A percentile compares a stretch with the other conserved stretches of the same genome.
Conservation (phyloP, 257 asterid species). For the Primulina huaijiensis region DNA sequence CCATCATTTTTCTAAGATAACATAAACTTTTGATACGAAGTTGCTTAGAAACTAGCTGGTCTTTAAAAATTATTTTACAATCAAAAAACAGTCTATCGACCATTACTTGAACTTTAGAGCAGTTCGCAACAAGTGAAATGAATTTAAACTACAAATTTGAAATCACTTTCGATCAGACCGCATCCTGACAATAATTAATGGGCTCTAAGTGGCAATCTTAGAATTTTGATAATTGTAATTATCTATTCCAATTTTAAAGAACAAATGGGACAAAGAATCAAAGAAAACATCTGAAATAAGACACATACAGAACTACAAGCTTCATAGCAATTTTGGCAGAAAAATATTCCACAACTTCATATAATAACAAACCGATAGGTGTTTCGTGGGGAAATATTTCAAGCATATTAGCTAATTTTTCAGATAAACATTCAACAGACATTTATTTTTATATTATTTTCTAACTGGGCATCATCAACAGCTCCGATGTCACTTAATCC, state of each 20-base stretch:
- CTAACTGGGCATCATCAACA: not conserved
- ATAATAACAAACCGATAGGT: not conserved
- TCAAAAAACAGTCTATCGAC: too few relatives aligned
- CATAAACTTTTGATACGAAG: too few relatives aligned
- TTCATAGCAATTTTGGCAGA: not conserved
- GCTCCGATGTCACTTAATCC: not conserved
- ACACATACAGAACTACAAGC: not conserved
- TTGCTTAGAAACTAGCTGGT: too few relatives aligned
- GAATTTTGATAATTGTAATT: too few relatives aligned
- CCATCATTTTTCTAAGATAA: too few relatives aligned
- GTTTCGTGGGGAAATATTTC: not conserved
- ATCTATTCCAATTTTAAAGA: too few relatives aligned
- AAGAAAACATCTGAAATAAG: not conserved
- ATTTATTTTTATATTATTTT: too few relatives aligned
- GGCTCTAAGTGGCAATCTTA: too few relatives aligned
- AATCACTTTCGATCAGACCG: not conserved
- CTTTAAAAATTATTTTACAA: too few relatives aligned
- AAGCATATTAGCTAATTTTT: too few relatives aligned
- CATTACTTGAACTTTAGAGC: too few relatives aligned
- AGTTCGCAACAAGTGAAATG: too few relatives aligned
- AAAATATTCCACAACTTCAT: not conserved
- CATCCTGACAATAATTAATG: not conserved
- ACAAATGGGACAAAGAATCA: not conserved
- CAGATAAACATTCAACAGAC: not conserved
- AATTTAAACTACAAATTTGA: not conserved